Conservation (phyloP, 768 basidiomycete genomes). For the Inosperma sp. region DNA sequence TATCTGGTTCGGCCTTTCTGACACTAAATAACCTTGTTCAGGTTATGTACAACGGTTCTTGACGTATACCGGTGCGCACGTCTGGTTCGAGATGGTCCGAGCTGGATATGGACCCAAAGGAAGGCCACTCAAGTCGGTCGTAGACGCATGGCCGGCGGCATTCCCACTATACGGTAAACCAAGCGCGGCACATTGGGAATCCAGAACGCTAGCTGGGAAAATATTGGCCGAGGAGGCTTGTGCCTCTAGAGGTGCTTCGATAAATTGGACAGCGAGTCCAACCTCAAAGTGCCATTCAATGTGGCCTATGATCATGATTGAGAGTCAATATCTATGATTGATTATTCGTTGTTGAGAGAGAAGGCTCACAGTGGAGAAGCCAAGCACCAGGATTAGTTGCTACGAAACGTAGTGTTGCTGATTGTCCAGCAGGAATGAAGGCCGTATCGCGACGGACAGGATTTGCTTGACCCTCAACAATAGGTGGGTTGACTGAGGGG, state of each 20-base stretch:
- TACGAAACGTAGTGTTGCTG: conserved; percentile 69
- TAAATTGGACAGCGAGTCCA: conserved; percentile 79
- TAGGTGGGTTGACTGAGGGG: conserved; percentile 75
- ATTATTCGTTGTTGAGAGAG: background rate
- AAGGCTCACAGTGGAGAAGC: conserved; percentile 69
- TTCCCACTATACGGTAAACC: too few species aligned
- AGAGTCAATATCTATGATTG: too few species aligned
- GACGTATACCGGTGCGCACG: too few species aligned
- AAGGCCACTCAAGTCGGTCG: too few species aligned
- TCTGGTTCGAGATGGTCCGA: too few species aligned
- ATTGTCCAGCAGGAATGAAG: conserved; percentile 62
- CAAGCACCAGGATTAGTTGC: conserved; percentile 93
- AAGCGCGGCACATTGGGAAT: conserved; percentile 70
- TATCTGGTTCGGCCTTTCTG: too few species aligned
- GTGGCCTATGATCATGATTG: conserved; percentile 46
- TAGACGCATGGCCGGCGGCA: too few species aligned
- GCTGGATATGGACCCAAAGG: too few species aligned
- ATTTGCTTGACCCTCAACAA: too few species aligned
- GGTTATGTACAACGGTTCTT: too few species aligned
- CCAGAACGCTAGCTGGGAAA: conserved; percentile 58
- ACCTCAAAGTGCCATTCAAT: conserved; percentile 83
- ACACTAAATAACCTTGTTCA: too few species aligned
- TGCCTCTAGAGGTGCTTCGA: conserved; percentile 71
- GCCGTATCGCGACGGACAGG: conserved; percentile 92
- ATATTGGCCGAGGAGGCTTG: conserved; percentile 45